Base-by-base conservation (phyloP, 331 rosid genomes). In the Dryas integrifolia region DNA sequence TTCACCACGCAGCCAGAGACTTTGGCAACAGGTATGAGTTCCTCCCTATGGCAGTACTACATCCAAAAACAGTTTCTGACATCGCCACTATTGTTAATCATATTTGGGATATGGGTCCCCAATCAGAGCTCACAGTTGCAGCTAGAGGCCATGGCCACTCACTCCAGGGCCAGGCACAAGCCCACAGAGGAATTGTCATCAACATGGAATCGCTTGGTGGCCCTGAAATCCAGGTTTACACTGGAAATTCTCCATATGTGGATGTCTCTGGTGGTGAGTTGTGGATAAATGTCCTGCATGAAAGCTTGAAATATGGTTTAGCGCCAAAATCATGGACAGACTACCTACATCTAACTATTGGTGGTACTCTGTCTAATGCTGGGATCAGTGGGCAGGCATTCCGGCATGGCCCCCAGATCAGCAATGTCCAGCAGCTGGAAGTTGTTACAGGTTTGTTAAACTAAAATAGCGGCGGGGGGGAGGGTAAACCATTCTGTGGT, bases 91-190 rank as follows among this genome's bases (percentile, higher is more conserved):
- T 87, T 3, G 64, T 94, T 60, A 84, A 67, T 76, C 96, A 91
- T 84, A 67, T 94, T 46, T 89, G 95, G 96, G 74, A 80, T 80
- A 77, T 85, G 85, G 98, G 95, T 50, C 87, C 92, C 14, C 70
- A 72, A 26, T 89, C 98, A 14, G 84, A 84, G 41, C 92, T 94
- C 74, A 89, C 88, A 26, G 86, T 91, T 73, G 97, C 96, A 40
- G 97, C 97, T 41, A 80, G 96, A 82, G 98, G 98, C 75, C 98
- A 94, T 52, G 98, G 97, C 24, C 97, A 94, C 91, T 91, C 98
- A 38, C 96, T 94, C 65, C 92, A 82, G 13, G 98, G 98, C 47
- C 98, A 94, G 78, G 79, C 98, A 47, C 98, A 94, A 72, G 89
- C 96, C 57, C 96, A 88, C 73, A 78, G 68, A 50, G 98, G 98